Percentiles rank a stretch among this genome's conserved stretches.
These are phyloP conservation scores for Forsythia viridissima DNA, from an alignment of 257 asterid species.

Conservation along the genomic window DNA sequence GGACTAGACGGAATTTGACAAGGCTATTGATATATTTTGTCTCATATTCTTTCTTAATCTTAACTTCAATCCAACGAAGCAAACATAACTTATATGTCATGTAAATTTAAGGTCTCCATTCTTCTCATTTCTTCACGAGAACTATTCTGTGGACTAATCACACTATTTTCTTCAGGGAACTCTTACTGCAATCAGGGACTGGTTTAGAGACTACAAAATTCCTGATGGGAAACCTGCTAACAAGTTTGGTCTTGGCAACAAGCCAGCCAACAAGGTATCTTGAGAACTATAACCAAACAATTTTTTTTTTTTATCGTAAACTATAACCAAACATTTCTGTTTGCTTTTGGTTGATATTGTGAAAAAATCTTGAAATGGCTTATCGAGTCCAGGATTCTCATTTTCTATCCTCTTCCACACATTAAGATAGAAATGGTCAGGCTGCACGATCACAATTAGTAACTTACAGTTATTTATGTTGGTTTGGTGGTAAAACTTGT, in stretches of 20 bases:
- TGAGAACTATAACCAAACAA: neutral
- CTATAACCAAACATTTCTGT: neutral
- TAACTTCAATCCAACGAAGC: neutral
- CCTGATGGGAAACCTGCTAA: constrained; percentile 99
- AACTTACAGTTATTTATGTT: neutral
- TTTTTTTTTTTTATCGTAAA: too few relatives aligned
- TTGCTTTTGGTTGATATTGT: neutral
- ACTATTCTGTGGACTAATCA: constrained; percentile 1
- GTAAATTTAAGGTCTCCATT: neutral
- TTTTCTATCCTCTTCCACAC: too few relatives aligned
- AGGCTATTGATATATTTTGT: too few relatives aligned
- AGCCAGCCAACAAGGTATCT: constrained; percentile 91
- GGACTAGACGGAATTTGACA: too few relatives aligned
- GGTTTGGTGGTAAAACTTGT: neutral
- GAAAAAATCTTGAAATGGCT: neutral
- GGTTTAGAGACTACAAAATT: constrained; percentile 99
- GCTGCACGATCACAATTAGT: neutral
- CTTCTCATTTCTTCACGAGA: neutral
- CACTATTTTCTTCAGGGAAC: constrained; percentile 61
- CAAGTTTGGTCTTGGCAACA: constrained; percentile 89
- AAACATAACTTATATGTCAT: neutral
- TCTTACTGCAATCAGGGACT: constrained; percentile 91
- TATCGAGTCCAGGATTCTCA: neutral
- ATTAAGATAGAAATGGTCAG: too few relatives aligned
- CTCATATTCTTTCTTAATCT: neutral